Base-by-base conservation (phyloP, 192 early-diverging fungal genomes). In the Podila verticillata region DNA sequence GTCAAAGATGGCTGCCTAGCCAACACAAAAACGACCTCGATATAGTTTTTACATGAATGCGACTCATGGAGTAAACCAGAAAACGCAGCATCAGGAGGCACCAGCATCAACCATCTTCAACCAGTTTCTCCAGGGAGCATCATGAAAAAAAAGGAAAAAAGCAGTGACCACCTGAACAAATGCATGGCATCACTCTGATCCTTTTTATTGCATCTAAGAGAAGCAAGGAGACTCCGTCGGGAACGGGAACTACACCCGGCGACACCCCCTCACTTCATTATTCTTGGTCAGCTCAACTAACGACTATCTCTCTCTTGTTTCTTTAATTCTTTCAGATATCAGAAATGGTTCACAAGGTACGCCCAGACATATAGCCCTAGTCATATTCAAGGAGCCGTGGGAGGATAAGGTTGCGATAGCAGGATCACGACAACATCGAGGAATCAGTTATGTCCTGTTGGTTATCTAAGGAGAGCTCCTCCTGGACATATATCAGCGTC, bases 301-400 rank as follows among this genome's bases (percentile, higher is more conserved):
- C 30, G 58, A 44, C 63, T 29, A 29, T 7, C 10, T 64, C 63
- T 0, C 22, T 12, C 26, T 12, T 28, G 51, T 66, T 57, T 31
- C 58, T 39, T 30, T 7, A 24, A 17, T 22, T 6, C 36, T 8
- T 39, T 28, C 65, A 80, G 77, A 80, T 80, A 80, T 80, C 77
- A 80, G 77, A 80, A 80, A 80, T 80, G 77, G 77, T 80, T 80
- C 77, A 80, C 77, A 80, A 80, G 77, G 77, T 80, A 80, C 63
- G 65, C 56, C 54, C 19, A 54, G 54, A 15, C 39, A 17, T 31
- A 35, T 9, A 28, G 30, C 22, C 48, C 32, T 30, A 32, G 10
- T 24, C 20, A 29, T 10, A 29, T 24, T 54, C 47, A 5, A n/a
- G 19, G 24, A 24, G 20, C 29, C 7, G 7, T 30, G 12, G 49